These are phyloP conservation scores for Lodderomyces parapsilosis DNA, from an alignment of 1,139 yeast genomes.

Conservation along the genomic window DNA sequence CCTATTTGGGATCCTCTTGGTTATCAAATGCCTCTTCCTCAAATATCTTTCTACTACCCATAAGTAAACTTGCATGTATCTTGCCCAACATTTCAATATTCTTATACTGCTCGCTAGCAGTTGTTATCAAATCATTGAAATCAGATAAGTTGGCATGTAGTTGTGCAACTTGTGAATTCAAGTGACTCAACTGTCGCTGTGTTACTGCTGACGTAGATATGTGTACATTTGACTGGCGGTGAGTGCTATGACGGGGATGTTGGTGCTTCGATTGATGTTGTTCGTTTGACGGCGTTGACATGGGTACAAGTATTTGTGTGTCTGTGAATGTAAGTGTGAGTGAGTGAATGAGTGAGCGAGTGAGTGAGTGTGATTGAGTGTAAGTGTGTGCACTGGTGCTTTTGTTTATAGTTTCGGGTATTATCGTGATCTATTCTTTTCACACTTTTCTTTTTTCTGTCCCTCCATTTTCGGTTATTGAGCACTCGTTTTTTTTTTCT, in stretches of 20 bases:
- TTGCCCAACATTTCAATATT: slow-evolving; percentile 57
- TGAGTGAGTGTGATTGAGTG: too few species aligned
- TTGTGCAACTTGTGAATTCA: slow-evolving; percentile 63
- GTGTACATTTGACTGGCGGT: background rate
- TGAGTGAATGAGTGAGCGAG: too few species aligned
- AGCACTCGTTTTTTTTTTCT: background rate
- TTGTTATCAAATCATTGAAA: slow-evolving; percentile 52
- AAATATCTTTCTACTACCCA: slow-evolving; percentile 65
- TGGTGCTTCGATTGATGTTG: background rate
- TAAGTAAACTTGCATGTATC: slow-evolving; percentile 60
- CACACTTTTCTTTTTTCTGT: background rate
- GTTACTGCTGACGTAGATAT: slow-evolving; percentile 8
- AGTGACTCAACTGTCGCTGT: slow-evolving; percentile 57
- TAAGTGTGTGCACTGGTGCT: background rate
- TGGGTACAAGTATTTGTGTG: background rate
- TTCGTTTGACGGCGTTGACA: background rate
- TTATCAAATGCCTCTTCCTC: slow-evolving; percentile 42
- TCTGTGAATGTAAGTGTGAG: too few species aligned
- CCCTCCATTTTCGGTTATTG: background rate
- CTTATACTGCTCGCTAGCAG: slow-evolving; percentile 57
- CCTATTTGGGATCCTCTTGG: slow-evolving; percentile 2
- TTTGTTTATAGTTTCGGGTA: slow-evolving; percentile 3
- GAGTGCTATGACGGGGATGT: background rate
- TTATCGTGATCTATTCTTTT: background rate
- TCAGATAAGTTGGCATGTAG: slow-evolving; percentile 59